These are phyloP conservation scores for Ogataea wickerhamii DNA, from an alignment of 805 yeast species.

Conservation along the genomic window DNA sequence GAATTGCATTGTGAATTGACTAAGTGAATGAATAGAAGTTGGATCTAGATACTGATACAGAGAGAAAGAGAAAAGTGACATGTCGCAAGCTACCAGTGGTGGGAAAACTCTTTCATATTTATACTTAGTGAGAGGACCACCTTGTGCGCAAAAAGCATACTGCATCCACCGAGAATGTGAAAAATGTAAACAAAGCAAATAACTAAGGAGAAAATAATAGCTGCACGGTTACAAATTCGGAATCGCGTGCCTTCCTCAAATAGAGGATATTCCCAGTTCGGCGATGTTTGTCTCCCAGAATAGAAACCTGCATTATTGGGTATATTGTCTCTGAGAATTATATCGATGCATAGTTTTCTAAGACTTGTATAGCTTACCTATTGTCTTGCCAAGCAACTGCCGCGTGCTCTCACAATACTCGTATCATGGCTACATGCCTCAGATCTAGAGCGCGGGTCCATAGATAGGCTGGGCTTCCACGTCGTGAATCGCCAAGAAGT, in stretches of 20 bases:
- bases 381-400: too few relatives aligned
- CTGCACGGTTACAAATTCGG: slow-evolving; percentile 1
- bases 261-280: too few relatives aligned
- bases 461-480: too few relatives aligned
- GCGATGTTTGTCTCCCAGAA: too few relatives aligned
- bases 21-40: slow-evolving; percentile 23
- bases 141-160: background rate
- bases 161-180: background rate
- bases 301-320: too few relatives aligned
- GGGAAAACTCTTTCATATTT: slow-evolving; percentile 11
- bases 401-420: too few relatives aligned
- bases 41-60: slow-evolving; percentile 16
- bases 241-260: slow-evolving; percentile 2
- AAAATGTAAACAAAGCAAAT: slow-evolving; percentile 8
- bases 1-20: slow-evolving; percentile 41
- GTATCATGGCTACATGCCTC: too few relatives aligned
- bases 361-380: too few relatives aligned
- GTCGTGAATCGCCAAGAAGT: too few relatives aligned
- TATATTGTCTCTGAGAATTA: too few relatives aligned
- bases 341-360: too few relatives aligned
- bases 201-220: background rate
- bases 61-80: background rate
- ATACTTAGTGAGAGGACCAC: slow-evolving; percentile 4
- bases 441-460: too few relatives aligned
- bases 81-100: background rate